Evolutionary conservation across 768 basidiomycete species (phyloP), one percentile per base, ranked within the genome.

Genomic region (Boletus patriciae): DNA sequence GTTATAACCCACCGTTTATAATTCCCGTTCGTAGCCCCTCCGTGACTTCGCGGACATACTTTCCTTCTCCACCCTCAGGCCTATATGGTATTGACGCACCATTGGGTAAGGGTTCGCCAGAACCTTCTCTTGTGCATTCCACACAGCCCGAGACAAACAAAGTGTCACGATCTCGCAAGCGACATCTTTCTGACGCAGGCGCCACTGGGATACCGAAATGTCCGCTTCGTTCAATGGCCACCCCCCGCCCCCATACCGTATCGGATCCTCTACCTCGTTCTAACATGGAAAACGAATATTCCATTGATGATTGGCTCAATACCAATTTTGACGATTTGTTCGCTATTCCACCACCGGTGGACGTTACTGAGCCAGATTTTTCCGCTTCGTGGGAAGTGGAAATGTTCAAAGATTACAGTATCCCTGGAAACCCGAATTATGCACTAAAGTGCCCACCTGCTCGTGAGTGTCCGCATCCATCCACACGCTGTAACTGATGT

Each of bases 281-380:
- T 25, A 45, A 64, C 9, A 18, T 50, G 0, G 54, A 58, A 21
- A 64, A 59, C 4, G 68, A 63, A 21, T 57, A 63, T 19, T 63
- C 67, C 0, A 52, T 76, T 16, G 74, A 77, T 19, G 64, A 71
- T 33, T 78, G 77, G 78, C 74, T 74, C 41, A 59, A 69, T 21
- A 53, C 65, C 5, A 59, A 64, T 49, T 68, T 68, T 51, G 57
- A 57, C 7, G 7, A 51, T 8, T 42, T 70, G 16, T 73, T 75
- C 25, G 58, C 70, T 3, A 57, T 70, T 6, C 73, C 73, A 0
- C 62, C 60, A 29, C 61, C 62, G 0, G 69, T 71, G 15, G 59
- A 66, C 9, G 59, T 63, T 3, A 57, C 60, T 1, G 55, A 67
- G 11, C 64, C 70, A 7, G 70, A 76, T 23, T 52, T 63, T 18